Evolutionary conservation across 2,329 filamentous ascomycete species (phyloP).

Genomic region (Arthrobotrys sphaeroides): DNA sequence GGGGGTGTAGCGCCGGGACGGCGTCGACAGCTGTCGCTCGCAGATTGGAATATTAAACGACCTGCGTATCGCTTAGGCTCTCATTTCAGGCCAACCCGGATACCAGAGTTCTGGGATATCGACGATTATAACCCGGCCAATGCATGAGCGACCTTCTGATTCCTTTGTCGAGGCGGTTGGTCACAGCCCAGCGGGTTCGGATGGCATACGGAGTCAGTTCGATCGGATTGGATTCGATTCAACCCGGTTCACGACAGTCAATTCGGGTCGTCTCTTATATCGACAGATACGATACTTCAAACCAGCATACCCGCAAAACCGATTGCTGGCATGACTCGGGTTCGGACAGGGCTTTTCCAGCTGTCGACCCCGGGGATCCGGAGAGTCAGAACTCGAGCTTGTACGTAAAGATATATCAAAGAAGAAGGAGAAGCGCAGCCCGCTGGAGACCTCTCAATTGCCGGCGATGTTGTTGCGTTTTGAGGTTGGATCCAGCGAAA

Average conservation of each 20-base stretch:
- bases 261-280: no score
- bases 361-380: slow-evolving; percentile 2
- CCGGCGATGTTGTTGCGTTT: slow-evolving; percentile 39
- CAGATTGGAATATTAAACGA: slow-evolving; percentile 10
- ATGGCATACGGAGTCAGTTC: no score
- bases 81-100: not conserved
- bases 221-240: no score
- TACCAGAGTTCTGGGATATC: slow-evolving; percentile 8
- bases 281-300: no score
- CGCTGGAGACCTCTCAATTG: slow-evolving; percentile 17
- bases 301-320: slow-evolving; percentile 15
- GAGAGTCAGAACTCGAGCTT: not conserved
- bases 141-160: not conserved
- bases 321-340: slow-evolving; percentile 39
- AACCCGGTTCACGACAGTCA: no score
- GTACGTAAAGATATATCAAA: slow-evolving; percentile 8
- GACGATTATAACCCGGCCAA: no score
- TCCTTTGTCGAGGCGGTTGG: no score
- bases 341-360: not conserved
- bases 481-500: slow-evolving; percentile 27
- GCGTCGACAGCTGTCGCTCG: slow-evolving; percentile 8
- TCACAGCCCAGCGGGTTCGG: no score
- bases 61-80: slow-evolving; percentile 5
- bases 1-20: not conserved
- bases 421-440: slow-evolving; percentile 13